A percentile compares a stretch with the other conserved stretches of the same genome.
phyloP scores from a whole-genome alignment of 768 basidiomycete species.

The Hygrocybe coccinea region DNA sequence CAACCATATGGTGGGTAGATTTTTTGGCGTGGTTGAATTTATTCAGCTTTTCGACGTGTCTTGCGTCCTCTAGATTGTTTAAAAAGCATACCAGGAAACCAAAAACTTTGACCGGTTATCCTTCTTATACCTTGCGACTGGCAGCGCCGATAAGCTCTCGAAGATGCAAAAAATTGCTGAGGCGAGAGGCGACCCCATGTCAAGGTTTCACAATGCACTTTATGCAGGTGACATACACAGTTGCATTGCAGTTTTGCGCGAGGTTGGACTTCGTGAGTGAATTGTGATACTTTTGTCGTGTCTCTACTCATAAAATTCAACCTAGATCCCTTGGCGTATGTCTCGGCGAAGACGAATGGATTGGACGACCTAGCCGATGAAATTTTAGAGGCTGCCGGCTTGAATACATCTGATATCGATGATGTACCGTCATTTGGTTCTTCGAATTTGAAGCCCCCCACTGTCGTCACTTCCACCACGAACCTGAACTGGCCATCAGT shows the following conservation, averaged over 20 bases:
- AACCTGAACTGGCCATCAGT: too few relatives aligned
- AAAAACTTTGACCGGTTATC: conserved; percentile 99
- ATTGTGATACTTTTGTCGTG: background rate
- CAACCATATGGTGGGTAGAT: conserved; percentile 72
- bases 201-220: too few relatives aligned
- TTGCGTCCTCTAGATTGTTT: conserved; percentile 69
- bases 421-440: too few relatives aligned
- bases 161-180: conserved; percentile 99
- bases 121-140: conserved; percentile 83
- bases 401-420: too few relatives aligned
- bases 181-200: conserved; percentile 87
- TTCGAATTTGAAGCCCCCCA: too few relatives aligned
- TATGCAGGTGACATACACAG: too few relatives aligned
- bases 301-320: background rate
- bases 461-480: too few relatives aligned
- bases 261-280: conserved; percentile 85
- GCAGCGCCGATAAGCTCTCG: conserved; percentile 85
- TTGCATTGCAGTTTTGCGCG: conserved; percentile 85
- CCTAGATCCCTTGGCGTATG: conserved; percentile 90
- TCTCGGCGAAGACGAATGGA: conserved; percentile 95
- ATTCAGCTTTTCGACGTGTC: background rate
- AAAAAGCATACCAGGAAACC: conserved; percentile 95
- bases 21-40: background rate
- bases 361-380: conserved; percentile 83
- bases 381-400: too few relatives aligned